phyloP scores from a whole-genome alignment of 805 yeast species.

The Metschnikowia drakensbergensis region DNA sequence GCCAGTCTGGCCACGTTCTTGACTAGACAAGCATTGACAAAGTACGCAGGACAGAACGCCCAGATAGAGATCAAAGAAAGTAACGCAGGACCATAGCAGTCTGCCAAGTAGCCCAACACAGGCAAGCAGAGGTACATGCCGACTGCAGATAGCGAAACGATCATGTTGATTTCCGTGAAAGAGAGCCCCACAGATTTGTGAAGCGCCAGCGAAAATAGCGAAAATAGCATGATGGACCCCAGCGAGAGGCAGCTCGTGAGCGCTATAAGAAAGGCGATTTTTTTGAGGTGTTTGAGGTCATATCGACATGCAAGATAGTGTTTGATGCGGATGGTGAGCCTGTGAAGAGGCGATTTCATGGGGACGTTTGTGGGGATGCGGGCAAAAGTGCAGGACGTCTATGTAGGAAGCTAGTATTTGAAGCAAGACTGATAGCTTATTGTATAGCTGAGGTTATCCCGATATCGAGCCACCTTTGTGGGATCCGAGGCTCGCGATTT shows the following conservation, averaged over 20 bases:
- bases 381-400: not conserved
- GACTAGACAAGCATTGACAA: conserved; percentile 31
- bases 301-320: conserved; percentile 39
- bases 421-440: not conserved
- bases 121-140: conserved; percentile 89
- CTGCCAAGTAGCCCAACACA: conserved; percentile 74
- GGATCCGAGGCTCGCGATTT: not conserved
- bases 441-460: not conserved
- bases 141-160: conserved; percentile 68
- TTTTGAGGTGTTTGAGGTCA: conserved; percentile 40
- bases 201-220: conserved; percentile 73
- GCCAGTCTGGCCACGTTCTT: conserved; percentile 7
- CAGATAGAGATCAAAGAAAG: conserved; percentile 58
- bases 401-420: not conserved
- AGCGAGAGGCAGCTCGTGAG: conserved; percentile 65
- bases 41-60: conserved; percentile 67
- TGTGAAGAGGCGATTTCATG: conserved; percentile 21
- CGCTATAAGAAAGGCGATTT: conserved; percentile 53
- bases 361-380: not conserved
- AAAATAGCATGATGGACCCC: conserved; percentile 80
- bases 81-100: conserved; percentile 77
- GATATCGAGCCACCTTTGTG: not conserved
- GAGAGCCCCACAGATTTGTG: conserved; percentile 54
- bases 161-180: conserved; percentile 62
- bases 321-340: conserved; percentile 42